Base-by-base conservation (phyloP, 2,329 filamentous ascomycete genomes). In the Ascochyta pisi region DNA sequence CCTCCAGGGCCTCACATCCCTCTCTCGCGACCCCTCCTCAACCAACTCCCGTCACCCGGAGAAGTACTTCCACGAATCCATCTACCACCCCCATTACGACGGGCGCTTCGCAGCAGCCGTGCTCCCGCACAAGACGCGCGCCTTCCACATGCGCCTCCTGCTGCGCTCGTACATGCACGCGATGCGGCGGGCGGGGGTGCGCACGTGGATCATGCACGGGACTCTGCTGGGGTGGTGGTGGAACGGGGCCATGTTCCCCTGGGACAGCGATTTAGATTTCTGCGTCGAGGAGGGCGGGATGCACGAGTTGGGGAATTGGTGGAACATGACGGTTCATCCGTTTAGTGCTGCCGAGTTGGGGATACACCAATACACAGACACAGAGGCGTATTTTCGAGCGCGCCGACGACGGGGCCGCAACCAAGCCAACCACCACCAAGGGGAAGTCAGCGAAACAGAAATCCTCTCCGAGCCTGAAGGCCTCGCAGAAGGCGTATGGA, bases 201-300 rank as follows among this genome's bases (percentile, higher is more conserved):
- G 85, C 61, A 87, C 84, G 8, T 87, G 84, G 84, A 81, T 87
- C 53, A 86, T 86, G 82, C 85, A 87, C 62, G 84, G 85, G 12
- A 83, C 82, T 6, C 72, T 87, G 37, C 74, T 87, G 15, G 83
- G 84, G 33, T 87, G 85, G 84, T 87, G 82, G 80, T 87, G 85
- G 85, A 86, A 86, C 62, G 78, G 81, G 49, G 80, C 81, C 66
- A 81, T 86, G 63, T 79, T 87, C 72, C 84, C 84, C 2, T 87
- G 85, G 84, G 85, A 87, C 66, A 82, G 80, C 12, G 84, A 87
- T 62, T 67, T 86, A 44, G 85, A 87, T 60, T 82, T 86, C 12
- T 82, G 86, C 67, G 78, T 87, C 15, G 81, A 82, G 6, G 82
- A 85, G 65, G 65, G 71, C 12, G 82, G 82, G 0, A 83, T 86